phyloP scores from a whole-genome alignment of 495 filamentous ascomycete genomes.

The Penicillium cosmopolitanum region DNA sequence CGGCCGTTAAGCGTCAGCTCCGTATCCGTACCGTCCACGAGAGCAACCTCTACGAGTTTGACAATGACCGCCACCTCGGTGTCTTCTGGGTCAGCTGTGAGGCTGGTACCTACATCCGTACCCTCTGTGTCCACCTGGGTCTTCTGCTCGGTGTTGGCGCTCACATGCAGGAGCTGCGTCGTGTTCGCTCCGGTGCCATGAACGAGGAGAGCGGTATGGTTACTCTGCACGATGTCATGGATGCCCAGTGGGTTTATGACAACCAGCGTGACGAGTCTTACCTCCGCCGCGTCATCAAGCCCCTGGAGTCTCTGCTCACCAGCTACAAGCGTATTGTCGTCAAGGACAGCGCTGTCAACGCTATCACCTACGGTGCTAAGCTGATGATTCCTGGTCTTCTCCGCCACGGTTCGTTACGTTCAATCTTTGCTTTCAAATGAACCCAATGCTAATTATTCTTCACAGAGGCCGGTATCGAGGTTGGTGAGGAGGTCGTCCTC shows the following conservation, averaged over 20 bases:
- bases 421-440: no score
- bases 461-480: conserved; percentile 80
- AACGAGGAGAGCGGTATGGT: conserved; percentile 85
- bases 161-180: conserved; percentile 97
- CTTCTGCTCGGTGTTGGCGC: conserved; percentile 91
- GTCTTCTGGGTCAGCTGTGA: conserved; percentile 99
- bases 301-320: conserved; percentile 86
- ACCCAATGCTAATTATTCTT: conserved; percentile 25
- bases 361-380: conserved; percentile 97
- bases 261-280: conserved; percentile 88
- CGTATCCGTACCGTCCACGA: conserved; percentile 97
- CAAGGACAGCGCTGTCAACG: conserved; percentile 95
- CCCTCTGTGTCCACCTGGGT: conserved; percentile 94
- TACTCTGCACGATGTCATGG: conserved; percentile 92
- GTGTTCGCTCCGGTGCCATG: conserved; percentile 94
- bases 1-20: conserved; percentile 96
- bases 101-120: conserved; percentile 97
- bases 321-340: conserved; percentile 95
- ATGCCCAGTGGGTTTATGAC: conserved; percentile 92
- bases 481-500: conserved; percentile 89
- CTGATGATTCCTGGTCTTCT: conserved; percentile 95
- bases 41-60: conserved; percentile 93
- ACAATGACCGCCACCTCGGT: conserved; percentile 95
- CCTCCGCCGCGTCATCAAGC: conserved; percentile 84
- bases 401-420: conserved; percentile 68